Conservation (phyloP, 768 basidiomycete genomes). For the Tricholoma furcatifolium region DNA sequence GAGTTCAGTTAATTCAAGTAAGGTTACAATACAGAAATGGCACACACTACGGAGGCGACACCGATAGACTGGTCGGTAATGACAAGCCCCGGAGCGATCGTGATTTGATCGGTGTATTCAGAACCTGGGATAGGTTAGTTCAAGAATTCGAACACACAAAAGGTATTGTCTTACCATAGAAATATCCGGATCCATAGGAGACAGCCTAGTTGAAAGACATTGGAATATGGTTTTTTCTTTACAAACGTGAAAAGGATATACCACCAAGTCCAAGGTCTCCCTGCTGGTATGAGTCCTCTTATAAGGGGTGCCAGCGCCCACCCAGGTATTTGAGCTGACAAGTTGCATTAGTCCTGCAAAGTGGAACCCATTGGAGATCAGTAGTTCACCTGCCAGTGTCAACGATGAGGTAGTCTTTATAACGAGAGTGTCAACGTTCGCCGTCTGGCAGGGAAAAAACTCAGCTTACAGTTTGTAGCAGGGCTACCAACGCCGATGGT, state of each 20-base stretch:
- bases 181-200: constrained; percentile 57
- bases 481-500: constrained; percentile 53
- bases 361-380: background rate
- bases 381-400: constrained; percentile 53
- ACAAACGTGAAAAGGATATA: constrained; percentile 24
- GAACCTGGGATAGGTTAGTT: no score
- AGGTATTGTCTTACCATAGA: constrained; percentile 56
- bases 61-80: constrained; percentile 61
- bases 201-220: constrained; percentile 36
- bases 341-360: background rate
- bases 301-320: constrained; percentile 51
- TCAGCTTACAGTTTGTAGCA: constrained; percentile 43
- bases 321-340: constrained; percentile 65
- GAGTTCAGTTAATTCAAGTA: constrained; percentile 30
- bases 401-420: constrained; percentile 51
- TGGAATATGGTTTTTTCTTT: background rate
- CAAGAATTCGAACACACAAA: no score
- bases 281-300: constrained; percentile 45
- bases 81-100: constrained; percentile 45
- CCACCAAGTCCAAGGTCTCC: constrained; percentile 45
- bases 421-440: background rate
- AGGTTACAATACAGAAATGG: constrained; percentile 50
- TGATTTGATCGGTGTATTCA: constrained; percentile 29
- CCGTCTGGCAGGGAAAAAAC: background rate
- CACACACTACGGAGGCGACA: constrained; percentile 40